phyloP scores from a whole-genome alignment of 1,139 yeast genomes.

The Taphrina communis region DNA sequence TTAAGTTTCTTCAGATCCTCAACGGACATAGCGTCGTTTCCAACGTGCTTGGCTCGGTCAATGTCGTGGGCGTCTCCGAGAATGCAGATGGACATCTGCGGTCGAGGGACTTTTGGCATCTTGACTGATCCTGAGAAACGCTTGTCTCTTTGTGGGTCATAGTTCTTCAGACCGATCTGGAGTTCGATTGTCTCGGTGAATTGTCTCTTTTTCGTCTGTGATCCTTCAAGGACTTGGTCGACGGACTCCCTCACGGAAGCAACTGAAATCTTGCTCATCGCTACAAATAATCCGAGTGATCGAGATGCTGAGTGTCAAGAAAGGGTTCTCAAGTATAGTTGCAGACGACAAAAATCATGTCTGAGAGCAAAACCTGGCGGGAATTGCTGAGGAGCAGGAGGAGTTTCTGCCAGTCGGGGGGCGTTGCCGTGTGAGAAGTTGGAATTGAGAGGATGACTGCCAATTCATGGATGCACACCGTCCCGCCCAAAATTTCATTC shows the following conservation, averaged over 20 bases:
- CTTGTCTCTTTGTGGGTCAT: conserved; percentile 99
- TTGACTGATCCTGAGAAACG: conserved; percentile 99
- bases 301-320: conserved; percentile 5
- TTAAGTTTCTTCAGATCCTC: conserved; percentile 99
- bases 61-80: conserved; percentile 99
- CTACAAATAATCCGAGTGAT: background rate
- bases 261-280: conserved; percentile 33
- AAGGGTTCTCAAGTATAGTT: background rate
- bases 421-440: conserved; percentile 3
- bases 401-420: conserved; percentile 12
- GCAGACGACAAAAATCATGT: conserved; percentile 10
- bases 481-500: conserved; percentile 4
- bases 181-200: conserved; percentile 99
- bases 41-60: conserved; percentile 99
- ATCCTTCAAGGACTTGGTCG: conserved; percentile 85
- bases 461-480: background rate
- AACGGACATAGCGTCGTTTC: conserved; percentile 99
- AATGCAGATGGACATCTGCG: conserved; percentile 99
- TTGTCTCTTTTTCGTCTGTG: conserved; percentile 99
- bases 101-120: conserved; percentile 99
- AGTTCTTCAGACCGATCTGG: conserved; percentile 99
- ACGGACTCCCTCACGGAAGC: conserved; percentile 86
- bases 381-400: conserved; percentile 19
- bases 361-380: conserved; percentile 11
- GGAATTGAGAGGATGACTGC: conserved; percentile 11